Conservation (phyloP, 352 stramenopile genomes). For the Pythium phragmitis region DNA sequence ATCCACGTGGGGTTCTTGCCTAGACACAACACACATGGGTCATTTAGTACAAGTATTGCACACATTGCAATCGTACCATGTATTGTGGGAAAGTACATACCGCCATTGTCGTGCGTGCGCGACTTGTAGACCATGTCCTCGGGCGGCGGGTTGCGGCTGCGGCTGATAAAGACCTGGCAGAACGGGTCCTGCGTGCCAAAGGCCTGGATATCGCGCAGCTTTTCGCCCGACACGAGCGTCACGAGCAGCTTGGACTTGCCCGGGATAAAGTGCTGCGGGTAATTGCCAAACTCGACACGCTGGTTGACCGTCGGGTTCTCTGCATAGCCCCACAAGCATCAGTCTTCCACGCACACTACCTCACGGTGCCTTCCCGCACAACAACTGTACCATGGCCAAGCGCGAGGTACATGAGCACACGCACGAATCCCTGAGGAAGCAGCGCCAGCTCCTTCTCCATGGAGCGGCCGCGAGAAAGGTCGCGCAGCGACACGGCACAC, state of each 20-base stretch:
- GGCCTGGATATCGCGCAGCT: slow-evolving; percentile 72
- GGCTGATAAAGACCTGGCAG: slow-evolving; percentile 71
- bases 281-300: slow-evolving; percentile 65
- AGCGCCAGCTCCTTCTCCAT: slow-evolving; percentile 83
- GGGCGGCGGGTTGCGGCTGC: slow-evolving; percentile 31
- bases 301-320: slow-evolving; percentile 71
- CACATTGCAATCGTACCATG: not conserved
- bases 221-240: slow-evolving; percentile 63
- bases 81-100: slow-evolving; percentile 18
- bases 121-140: slow-evolving; percentile 68
- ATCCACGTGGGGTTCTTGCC: slow-evolving; percentile 80
- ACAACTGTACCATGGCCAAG: slow-evolving; percentile 50
- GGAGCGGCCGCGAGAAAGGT: slow-evolving; percentile 67
- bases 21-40: slow-evolving; percentile 1
- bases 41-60: not conserved
- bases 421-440: slow-evolving; percentile 65
- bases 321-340: slow-evolving; percentile 18
- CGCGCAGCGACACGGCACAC: slow-evolving; percentile 60
- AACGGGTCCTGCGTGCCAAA: slow-evolving; percentile 77
- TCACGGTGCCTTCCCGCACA: not conserved
- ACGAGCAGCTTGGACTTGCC: slow-evolving; percentile 72
- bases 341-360: slow-evolving; percentile 2
- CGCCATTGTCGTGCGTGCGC: slow-evolving; percentile 79
- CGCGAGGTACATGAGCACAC: slow-evolving; percentile 69
- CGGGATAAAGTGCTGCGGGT: slow-evolving; percentile 74